A percentile compares a stretch with the other conserved stretches of the same genome.
phyloP scores from a whole-genome alignment of 1,139 yeast genomes.

The Scheffersomyces lignicola region DNA sequence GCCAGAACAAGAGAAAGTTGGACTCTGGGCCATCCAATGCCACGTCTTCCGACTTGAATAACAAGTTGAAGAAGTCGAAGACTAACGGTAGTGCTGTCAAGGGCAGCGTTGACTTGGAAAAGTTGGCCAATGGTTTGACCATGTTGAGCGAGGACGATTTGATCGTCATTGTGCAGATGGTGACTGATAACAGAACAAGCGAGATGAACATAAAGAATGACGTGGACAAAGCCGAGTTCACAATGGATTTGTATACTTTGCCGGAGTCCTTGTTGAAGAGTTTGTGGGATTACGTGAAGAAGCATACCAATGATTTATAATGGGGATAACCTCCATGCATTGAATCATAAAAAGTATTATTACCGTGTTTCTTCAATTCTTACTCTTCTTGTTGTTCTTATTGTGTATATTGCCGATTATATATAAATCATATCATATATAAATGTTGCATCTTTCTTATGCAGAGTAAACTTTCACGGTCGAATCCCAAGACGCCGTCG shows the following conservation, averaged over 20 bases:
- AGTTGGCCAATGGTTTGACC: constrained; percentile 85
- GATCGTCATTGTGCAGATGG: constrained; percentile 95
- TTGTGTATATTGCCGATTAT: not conserved
- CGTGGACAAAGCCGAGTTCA: constrained; percentile 95
- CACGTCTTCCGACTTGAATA: constrained; percentile 8
- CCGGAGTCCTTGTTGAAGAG: constrained; percentile 91
- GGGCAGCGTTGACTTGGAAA: constrained; percentile 82
- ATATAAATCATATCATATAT: not conserved
- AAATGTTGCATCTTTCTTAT: constrained; percentile 2
- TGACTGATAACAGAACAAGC: constrained; percentile 90
- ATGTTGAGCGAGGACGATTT: constrained; percentile 90
- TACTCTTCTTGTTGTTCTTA: not conserved
- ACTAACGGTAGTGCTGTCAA: constrained; percentile 52
- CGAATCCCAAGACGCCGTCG: constrained; percentile 73
- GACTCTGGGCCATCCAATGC: constrained; percentile 18
- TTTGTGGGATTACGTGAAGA: constrained; percentile 91
- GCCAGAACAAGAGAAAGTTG: constrained; percentile 12
- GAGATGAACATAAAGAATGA: constrained; percentile 97
- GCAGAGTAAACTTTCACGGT: constrained; percentile 63
- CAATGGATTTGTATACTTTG: constrained; percentile 90
- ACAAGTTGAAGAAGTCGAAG: constrained; percentile 68
- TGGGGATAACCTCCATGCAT: not conserved
- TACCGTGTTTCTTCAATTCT: not conserved
- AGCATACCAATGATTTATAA: constrained; percentile 49
- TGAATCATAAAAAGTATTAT: not conserved